Conservation (phyloP, 108 stramenopile species). For the Skeletonema grethae region DNA sequence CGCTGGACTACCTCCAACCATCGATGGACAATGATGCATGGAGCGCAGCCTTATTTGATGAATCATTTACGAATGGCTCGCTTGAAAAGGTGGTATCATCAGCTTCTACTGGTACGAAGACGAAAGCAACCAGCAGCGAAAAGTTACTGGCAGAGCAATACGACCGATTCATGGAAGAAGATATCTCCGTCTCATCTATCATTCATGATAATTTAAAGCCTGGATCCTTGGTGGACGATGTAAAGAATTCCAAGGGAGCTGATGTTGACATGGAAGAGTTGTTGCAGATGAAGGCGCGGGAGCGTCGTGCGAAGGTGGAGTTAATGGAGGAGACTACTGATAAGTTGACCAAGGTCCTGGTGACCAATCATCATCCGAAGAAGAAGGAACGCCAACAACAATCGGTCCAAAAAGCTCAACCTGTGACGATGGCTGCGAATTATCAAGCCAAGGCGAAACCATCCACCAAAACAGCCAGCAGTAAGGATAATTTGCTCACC, state of each 20-base stretch:
- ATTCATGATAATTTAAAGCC: conserved; percentile 17
- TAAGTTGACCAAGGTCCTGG: neutral
- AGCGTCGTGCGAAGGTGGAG: conserved; percentile 15
- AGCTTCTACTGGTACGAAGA: neutral
- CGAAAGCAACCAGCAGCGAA: neutral
- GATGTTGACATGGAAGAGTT: conserved; percentile 17
- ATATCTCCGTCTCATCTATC: conserved; percentile 15
- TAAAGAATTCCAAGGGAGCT: conserved; percentile 19
- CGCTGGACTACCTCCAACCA: conserved; percentile 13
- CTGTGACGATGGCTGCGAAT: neutral
- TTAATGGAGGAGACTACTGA: neutral
- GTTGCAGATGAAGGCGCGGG: conserved; percentile 22
- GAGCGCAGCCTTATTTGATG: conserved; percentile 34
- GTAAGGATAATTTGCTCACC: conserved; percentile 28
- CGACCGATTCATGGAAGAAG: conserved; percentile 44
- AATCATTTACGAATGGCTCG: conserved; percentile 8
- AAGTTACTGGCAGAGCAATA: conserved; percentile 20
- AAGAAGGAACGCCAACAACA: neutral
- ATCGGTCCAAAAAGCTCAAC: neutral
- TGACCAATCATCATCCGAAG: neutral
- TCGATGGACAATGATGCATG: conserved; percentile 34
- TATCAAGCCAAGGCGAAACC: neutral
- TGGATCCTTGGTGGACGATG: conserved; percentile 22
- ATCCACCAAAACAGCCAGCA: neutral
- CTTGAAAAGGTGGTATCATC: conserved; percentile 5